Conservation (phyloP, 2,329 filamentous ascomycete genomes). For the Pyricularia sp. region DNA sequence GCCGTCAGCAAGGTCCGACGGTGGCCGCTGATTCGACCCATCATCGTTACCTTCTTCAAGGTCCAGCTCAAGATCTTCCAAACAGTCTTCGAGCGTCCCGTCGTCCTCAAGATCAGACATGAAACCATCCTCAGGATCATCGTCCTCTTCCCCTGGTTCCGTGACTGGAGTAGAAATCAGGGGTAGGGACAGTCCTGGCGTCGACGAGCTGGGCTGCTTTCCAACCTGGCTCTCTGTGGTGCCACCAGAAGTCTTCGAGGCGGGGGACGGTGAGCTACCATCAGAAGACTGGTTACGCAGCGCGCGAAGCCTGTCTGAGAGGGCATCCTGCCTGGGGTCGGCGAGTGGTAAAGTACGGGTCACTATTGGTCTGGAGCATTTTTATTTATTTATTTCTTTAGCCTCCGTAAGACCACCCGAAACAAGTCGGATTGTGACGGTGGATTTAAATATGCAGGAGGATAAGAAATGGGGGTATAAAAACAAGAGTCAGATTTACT, state of each 20-base stretch:
- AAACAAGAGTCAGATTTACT: conserved; percentile 20
- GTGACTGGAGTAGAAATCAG: background rate
- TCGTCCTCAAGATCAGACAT: background rate
- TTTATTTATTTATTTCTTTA: background rate
- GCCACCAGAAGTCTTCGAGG: background rate
- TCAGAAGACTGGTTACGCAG: conserved; percentile 16
- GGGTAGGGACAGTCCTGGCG: background rate
- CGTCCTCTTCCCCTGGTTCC: background rate
- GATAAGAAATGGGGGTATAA: background rate
- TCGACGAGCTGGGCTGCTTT: background rate
- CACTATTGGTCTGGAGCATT: conserved; percentile 8
- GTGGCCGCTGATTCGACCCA: background rate
- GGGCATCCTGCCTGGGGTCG: conserved; percentile 33
- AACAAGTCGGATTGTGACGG: background rate
- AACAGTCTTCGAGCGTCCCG: background rate
- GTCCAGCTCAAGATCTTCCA: conserved; percentile 18
- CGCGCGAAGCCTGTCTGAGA: conserved; percentile 37
- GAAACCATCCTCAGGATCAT: background rate
- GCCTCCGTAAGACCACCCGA: background rate
- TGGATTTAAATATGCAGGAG: background rate
- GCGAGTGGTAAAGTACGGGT: conserved; percentile 24
- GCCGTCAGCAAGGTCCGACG: background rate
- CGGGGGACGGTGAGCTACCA: background rate
- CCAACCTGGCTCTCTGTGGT: background rate
- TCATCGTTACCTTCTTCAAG: conserved; percentile 21